phyloP scores from a whole-genome alignment of 2,329 filamentous ascomycete genomes.

The Ilyonectria destructans region DNA sequence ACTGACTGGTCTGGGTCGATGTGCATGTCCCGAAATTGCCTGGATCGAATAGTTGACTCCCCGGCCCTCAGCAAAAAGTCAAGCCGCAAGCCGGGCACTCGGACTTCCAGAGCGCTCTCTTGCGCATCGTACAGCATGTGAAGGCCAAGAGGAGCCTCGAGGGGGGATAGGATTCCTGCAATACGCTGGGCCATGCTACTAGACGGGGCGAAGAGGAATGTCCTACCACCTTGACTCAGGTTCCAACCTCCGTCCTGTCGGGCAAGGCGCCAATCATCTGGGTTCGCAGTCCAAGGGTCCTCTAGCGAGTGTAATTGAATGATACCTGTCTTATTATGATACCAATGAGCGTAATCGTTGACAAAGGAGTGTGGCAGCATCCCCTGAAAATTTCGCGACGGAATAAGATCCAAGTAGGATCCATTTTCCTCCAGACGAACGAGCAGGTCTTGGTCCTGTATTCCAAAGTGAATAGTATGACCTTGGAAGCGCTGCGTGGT shows the following conservation, averaged over 20 bases:
- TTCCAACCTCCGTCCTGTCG: constrained; percentile 41
- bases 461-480: constrained; percentile 41
- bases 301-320: constrained; percentile 54
- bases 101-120: not conserved
- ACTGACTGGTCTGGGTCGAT: constrained; percentile 37
- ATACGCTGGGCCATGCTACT: constrained; percentile 15
- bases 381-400: constrained; percentile 46
- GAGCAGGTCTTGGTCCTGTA: constrained; percentile 58
- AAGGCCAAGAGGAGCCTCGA: constrained; percentile 27
- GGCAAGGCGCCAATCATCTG: constrained; percentile 41
- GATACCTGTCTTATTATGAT: constrained; percentile 47
- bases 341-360: constrained; percentile 64
- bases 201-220: constrained; percentile 4
- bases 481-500: constrained; percentile 52
- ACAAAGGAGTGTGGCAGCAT: constrained; percentile 57
- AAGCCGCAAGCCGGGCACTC: constrained; percentile 44
- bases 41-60: constrained; percentile 17
- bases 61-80: constrained; percentile 21
- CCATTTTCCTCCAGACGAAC: constrained; percentile 48
- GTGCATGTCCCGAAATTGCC: constrained; percentile 39
- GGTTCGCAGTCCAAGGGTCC: constrained; percentile 47
- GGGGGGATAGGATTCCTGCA: constrained; percentile 1
- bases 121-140: constrained; percentile 19
- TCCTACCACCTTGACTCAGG: not conserved
- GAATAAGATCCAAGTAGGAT: constrained; percentile 52